A percentile compares a stretch with the other conserved stretches of the same genome.
Evolutionary conservation across 2,329 filamentous ascomycete species (phyloP).

Genomic region (Colletotrichum lentis): DNA sequence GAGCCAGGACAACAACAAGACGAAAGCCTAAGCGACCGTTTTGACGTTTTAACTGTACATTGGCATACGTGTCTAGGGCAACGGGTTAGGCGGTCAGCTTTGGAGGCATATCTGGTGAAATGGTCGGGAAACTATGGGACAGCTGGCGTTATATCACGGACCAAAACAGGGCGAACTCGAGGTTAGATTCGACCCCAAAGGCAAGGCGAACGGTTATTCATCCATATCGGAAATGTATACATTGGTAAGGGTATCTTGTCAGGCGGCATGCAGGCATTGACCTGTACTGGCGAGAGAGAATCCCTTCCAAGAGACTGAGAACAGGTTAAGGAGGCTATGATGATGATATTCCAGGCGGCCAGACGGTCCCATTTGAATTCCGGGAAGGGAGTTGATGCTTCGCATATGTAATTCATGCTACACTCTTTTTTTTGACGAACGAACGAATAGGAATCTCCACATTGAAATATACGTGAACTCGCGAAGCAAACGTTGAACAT

Average conservation of each 20-base stretch:
- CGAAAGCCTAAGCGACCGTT: constrained; percentile 31
- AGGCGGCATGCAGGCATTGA: not conserved
- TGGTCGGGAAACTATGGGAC: constrained; percentile 19
- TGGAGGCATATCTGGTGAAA: constrained; percentile 29
- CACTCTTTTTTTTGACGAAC: constrained; percentile 19
- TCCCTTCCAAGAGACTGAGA: constrained; percentile 12
- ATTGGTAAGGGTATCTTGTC: constrained; percentile 6
- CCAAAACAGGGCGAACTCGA: constrained; percentile 34
- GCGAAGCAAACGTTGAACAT: not conserved
- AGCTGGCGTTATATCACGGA: constrained; percentile 36
- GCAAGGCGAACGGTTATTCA: constrained; percentile 36
- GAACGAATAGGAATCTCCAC: constrained; percentile 35
- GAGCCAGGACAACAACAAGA: constrained; percentile 47
- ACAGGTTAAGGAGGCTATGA: constrained; percentile 22
- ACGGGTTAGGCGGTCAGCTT: constrained; percentile 21
- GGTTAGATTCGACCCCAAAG: constrained; percentile 19
- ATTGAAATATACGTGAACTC: constrained; percentile 2
- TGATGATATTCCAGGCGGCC: constrained; percentile 19
- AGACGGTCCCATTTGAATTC: not conserved
- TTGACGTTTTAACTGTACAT: constrained; percentile 24
- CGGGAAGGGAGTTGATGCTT: not conserved
- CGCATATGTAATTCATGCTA: constrained; percentile 29
- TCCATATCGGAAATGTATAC: constrained; percentile 23
- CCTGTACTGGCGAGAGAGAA: not conserved
- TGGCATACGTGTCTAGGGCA: constrained; percentile 25